Conservation (phyloP, 1,139 yeast species). For the Geotrichum reessii region DNA sequence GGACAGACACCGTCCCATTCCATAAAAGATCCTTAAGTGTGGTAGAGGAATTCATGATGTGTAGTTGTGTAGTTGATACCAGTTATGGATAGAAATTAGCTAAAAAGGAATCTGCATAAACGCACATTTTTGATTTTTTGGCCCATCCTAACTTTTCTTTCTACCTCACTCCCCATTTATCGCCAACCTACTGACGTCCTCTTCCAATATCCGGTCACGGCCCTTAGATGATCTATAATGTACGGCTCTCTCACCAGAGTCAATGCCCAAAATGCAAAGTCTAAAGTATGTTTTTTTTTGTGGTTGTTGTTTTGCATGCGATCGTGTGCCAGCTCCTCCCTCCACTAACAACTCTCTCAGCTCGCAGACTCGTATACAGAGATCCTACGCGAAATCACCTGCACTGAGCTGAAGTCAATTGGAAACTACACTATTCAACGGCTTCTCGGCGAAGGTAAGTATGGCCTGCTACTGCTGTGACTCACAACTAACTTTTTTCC, state of each 20-base stretch:
- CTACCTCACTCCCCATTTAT: neutral
- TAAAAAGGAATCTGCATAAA: neutral
- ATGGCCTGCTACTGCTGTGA: neutral
- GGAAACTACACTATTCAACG: conserved; percentile 70
- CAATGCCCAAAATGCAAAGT: conserved; percentile 34
- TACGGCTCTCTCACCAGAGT: conserved; percentile 29
- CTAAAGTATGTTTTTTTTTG: conserved; percentile 26
- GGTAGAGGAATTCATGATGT: neutral
- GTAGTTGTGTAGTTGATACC: neutral
- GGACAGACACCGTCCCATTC: conserved; percentile 52
- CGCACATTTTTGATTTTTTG: neutral
- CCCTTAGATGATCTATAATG: conserved; percentile 21
- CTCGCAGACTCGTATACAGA: conserved; percentile 61
- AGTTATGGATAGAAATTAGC: neutral
- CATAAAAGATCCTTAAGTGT: conserved; percentile 42
- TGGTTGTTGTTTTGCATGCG: neutral
- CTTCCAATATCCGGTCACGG: neutral
- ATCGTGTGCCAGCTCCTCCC: neutral
- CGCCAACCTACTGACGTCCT: conserved; percentile 12
- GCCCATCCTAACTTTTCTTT: neutral
- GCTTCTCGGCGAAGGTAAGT: conserved; percentile 66
- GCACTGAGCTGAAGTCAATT: conserved; percentile 51
- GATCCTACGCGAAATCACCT: conserved; percentile 52
- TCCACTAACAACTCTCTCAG: conserved; percentile 22
- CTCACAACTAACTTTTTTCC: neutral